Conservation (phyloP, 1,284 basidiomycete genomes). For the Leccinum fallax region DNA sequence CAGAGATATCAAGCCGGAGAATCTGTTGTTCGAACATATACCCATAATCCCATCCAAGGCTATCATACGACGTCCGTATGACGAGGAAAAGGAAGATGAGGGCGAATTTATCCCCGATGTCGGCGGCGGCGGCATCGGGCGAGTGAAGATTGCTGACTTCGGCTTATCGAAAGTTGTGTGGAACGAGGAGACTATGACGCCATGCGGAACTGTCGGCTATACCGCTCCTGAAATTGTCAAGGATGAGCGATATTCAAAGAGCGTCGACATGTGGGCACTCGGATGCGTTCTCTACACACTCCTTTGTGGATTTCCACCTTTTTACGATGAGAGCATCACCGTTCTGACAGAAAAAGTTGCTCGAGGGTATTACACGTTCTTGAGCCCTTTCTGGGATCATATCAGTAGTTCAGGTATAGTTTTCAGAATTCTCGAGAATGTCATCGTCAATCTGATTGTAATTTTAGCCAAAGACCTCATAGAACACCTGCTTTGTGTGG, state of each 20-base stretch:
- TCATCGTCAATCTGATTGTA: conserved; percentile 15
- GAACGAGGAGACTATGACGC: conserved; percentile 99
- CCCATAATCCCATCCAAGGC: conserved; percentile 89
- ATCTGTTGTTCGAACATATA: conserved; percentile 93
- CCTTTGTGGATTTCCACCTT: conserved; percentile 98
- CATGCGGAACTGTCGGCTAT: conserved; percentile 98
- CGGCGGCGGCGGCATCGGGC: conserved; percentile 96
- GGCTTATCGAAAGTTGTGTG: conserved; percentile 98
- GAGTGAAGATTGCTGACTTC: conserved; percentile 99
- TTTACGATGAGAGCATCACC: conserved; percentile 99
- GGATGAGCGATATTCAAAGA: conserved; percentile 98
- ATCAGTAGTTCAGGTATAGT: conserved; percentile 75
- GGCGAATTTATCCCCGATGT: conserved; percentile 91
- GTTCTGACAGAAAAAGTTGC: conserved; percentile 99
- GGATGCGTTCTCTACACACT: conserved; percentile 99
- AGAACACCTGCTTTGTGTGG: conserved; percentile 92
- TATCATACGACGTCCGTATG: conserved; percentile 82
- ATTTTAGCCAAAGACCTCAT: conserved; percentile 90
- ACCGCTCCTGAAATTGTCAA: conserved; percentile 99
- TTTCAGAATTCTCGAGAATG: conserved; percentile 21
- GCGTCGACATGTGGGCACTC: conserved; percentile 99
- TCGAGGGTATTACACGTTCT: conserved; percentile 95
- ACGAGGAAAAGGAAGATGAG: conserved; percentile 99
- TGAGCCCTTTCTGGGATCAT: conserved; percentile 99
- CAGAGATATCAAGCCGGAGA: conserved; percentile 97